A percentile compares a stretch with the other conserved stretches of the same genome.
Evolutionary conservation across 352 stramenopile species (phyloP).

Genomic region (Phytophthora pseudosyringae): DNA sequence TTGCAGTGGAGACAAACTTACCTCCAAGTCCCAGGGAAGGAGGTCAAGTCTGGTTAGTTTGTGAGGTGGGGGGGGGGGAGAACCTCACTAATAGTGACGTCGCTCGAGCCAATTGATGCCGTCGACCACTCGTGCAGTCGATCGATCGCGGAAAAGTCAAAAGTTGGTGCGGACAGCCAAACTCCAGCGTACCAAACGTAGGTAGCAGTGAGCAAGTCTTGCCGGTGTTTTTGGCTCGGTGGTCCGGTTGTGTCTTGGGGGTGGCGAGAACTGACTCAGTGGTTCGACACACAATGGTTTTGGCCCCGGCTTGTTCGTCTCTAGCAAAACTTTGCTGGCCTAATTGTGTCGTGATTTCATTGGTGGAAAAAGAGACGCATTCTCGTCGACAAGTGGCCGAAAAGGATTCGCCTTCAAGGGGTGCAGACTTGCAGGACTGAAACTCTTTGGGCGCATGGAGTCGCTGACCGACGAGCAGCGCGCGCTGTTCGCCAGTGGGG

Average conservation of each 20-base stretch:
- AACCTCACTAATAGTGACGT: conserved; percentile 15
- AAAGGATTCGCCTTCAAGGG: conserved; percentile 24
- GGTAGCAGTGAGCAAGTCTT: conserved; percentile 21
- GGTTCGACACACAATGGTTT: conserved; percentile 13
- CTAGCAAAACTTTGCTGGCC: conserved; percentile 20
- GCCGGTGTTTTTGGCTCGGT: conserved; percentile 13
- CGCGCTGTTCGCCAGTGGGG: conserved; percentile 63
- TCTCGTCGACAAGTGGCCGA: conserved; percentile 15
- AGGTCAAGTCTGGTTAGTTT: background rate
- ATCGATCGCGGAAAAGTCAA: conserved; percentile 25
- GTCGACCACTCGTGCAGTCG: conserved; percentile 30
- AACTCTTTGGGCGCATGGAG: conserved; percentile 54
- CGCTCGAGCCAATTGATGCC: conserved; percentile 19
- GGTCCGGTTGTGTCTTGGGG: conserved; percentile 12
- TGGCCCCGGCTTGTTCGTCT: conserved; percentile 20
- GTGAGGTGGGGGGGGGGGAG: background rate
- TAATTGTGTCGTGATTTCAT: conserved; percentile 25
- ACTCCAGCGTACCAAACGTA: conserved; percentile 5
- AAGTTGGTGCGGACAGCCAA: conserved; percentile 12
- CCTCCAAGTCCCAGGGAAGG: conserved; percentile 1
- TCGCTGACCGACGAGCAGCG: conserved; percentile 77
- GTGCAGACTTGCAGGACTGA: conserved; percentile 29
- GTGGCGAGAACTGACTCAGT: conserved; percentile 26
- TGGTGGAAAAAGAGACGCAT: conserved; percentile 13
- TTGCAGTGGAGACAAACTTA: conserved; percentile 11